Conservation (phyloP, 306 rosid species). For the Prunus mume region DNA sequence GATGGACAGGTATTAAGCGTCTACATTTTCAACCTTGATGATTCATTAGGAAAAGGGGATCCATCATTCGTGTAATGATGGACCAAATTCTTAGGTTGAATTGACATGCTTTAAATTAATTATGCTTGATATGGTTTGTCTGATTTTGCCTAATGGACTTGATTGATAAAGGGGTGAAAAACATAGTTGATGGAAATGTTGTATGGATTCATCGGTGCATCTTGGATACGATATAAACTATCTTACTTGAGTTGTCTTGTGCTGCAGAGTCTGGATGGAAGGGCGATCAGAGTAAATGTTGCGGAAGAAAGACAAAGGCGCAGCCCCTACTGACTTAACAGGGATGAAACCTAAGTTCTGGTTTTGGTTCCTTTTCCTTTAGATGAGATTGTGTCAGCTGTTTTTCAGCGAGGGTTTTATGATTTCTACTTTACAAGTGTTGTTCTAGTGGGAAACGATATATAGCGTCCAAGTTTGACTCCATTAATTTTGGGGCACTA, state of each 20-base stretch:
- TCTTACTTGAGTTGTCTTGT: slow-evolving; percentile 21
- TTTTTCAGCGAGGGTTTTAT: slow-evolving; percentile 32
- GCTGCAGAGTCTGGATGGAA: slow-evolving; percentile 73
- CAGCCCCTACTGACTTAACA: slow-evolving; percentile 38
- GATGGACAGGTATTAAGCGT: slow-evolving; percentile 84
- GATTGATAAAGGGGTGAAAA: background rate
- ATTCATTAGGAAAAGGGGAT: background rate
- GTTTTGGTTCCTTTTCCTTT: slow-evolving; percentile 21
- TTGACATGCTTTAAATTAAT: background rate
- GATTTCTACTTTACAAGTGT: slow-evolving; percentile 10
- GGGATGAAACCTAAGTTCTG: slow-evolving; percentile 28
- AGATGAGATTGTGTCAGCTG: slow-evolving; percentile 33
- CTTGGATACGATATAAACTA: background rate
- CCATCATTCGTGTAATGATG: background rate
- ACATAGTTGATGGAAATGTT: background rate
- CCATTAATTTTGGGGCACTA: slow-evolving; percentile 15
- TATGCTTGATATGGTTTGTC: background rate
- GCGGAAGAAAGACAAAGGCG: slow-evolving; percentile 88
- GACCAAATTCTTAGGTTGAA: background rate
- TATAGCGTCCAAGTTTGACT: slow-evolving; percentile 2
- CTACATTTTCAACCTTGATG: background rate
- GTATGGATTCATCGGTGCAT: background rate
- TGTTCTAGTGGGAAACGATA: slow-evolving; percentile 17
- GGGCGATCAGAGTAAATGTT: slow-evolving; percentile 83
- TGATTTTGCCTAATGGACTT: background rate